Base-by-base conservation (phyloP, 2,329 filamentous ascomycete species). In the Ophiostoma quercus region DNA sequence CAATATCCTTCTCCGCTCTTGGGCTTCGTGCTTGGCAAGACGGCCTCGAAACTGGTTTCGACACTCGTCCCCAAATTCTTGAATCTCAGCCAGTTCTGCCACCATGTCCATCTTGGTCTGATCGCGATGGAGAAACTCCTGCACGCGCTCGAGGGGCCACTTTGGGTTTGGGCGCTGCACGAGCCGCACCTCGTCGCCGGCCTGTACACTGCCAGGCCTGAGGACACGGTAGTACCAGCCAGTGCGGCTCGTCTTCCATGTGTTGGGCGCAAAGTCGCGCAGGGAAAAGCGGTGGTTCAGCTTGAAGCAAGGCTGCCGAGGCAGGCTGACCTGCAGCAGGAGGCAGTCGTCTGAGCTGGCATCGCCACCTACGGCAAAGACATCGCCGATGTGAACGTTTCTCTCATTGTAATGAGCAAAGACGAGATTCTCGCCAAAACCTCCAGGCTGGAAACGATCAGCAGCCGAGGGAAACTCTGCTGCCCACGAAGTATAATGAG, bases 201-300 rank as follows among this genome's bases (percentile, higher is more conserved):
- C 81, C 22, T 80, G 76, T 60, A 90, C 82, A 0, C 75, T 78
- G 0, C 88, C 88, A 41, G 84, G 81, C 2, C 79, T 78, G 19
- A 90, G 75, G 1, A 90, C 84, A 2, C 87, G 83, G 73, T 89
- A 90, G 75, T 89, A 85, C 88, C 87, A 90, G 0, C 88, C 88
- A 0, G 87, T 89, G 1, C 87, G 83, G 70, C 84, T 84, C 1
- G 79, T 79, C 72, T 82, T 81, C 77, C 85, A 88, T 0, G 86
- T 85, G 25, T 82, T 79, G 0, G 84, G 84, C 3, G 87, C 85
- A 77, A 90, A 89, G 71, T 87, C 84, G 74, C 85, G 86, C 11
- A 88, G 78, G 43, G 84, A 81, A 76, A 90, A 90, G 1, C 88
- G 85, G 74, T 90, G 87, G 75, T 90, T 90, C 9, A 90, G 82